Conservation (phyloP, 2,329 filamentous ascomycete species). For the Fusarium guadeloupense region DNA sequence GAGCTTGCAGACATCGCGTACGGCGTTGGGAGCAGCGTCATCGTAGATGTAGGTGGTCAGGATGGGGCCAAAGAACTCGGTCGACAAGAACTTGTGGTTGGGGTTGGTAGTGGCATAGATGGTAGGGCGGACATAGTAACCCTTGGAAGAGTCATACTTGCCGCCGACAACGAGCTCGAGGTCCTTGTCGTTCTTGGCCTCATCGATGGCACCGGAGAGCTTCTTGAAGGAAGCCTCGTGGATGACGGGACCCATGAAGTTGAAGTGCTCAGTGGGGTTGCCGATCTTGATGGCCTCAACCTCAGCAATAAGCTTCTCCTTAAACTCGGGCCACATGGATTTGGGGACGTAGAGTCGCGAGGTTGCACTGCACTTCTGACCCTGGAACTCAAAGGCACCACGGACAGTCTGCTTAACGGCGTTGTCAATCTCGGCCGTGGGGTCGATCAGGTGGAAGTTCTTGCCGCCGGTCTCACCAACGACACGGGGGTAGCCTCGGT, state of each 20-base stretch:
- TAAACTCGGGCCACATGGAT: constrained; percentile 78
- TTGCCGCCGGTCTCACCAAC: constrained; percentile 93
- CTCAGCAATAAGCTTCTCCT: constrained; percentile 72
- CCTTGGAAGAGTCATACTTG: constrained; percentile 78
- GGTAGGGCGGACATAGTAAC: constrained; percentile 86
- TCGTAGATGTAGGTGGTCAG: constrained; percentile 81
- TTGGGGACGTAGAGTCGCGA: constrained; percentile 81
- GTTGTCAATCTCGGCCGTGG: constrained; percentile 79
- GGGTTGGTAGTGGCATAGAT: constrained; percentile 81
- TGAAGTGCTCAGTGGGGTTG: constrained; percentile 71
- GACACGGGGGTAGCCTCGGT: constrained; percentile 85
- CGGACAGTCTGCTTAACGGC: constrained; percentile 84
- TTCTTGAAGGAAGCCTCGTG: constrained; percentile 85
- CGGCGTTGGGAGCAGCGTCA: constrained; percentile 67
- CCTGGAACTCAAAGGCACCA: constrained; percentile 89
- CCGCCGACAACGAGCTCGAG: constrained; percentile 80
- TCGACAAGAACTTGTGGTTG: constrained; percentile 75
- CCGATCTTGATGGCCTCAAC: constrained; percentile 76
- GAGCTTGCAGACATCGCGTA: constrained; percentile 66
- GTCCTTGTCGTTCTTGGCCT: constrained; percentile 77
- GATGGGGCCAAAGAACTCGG: constrained; percentile 85
- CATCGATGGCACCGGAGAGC: constrained; percentile 78
- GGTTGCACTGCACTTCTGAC: constrained; percentile 90
- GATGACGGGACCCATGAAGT: constrained; percentile 90
- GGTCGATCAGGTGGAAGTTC: constrained; percentile 89